phyloP scores from a whole-genome alignment of 2,329 filamentous ascomycete genomes.

The Penicillium hesseltinei region DNA sequence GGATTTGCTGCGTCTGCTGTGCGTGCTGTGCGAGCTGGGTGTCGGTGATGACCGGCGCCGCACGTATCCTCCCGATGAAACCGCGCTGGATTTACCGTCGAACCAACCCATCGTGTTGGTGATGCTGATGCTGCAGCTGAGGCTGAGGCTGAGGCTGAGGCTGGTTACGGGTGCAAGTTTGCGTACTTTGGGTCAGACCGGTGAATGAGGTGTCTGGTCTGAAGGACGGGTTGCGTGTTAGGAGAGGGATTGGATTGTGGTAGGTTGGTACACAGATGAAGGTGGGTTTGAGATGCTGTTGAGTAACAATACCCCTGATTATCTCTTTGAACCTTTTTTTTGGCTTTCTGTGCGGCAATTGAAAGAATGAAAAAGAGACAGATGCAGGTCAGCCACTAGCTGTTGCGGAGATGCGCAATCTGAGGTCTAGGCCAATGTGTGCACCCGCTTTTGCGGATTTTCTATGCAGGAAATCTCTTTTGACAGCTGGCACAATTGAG shows the following conservation, averaged over 20 bases:
- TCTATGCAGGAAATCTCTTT: constrained; percentile 11
- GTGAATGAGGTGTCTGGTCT: background rate
- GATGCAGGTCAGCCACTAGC: constrained; percentile 25
- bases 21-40: constrained; percentile 37
- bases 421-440: constrained; percentile 19
- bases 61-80: constrained; percentile 30
- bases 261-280: background rate
- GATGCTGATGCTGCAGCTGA: background rate
- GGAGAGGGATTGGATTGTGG: background rate
- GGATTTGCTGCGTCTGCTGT: constrained; percentile 33
- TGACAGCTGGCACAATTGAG: constrained; percentile 4
- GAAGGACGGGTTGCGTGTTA: background rate
- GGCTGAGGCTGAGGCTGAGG: background rate
- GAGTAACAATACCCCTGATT: background rate
- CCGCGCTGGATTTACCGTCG: constrained; percentile 36
- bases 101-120: constrained; percentile 47
- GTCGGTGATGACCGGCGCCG: constrained; percentile 25
- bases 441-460: constrained; percentile 16
- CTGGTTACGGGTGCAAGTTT: background rate
- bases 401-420: constrained; percentile 22
- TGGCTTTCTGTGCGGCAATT: constrained; percentile 19
- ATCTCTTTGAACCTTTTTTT: constrained; percentile 4
- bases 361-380: constrained; percentile 16
- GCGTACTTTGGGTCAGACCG: background rate
- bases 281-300: background rate